These are phyloP conservation scores for Botryotinia convoluta DNA, from an alignment of 2,329 filamentous ascomycete genomes.

Conservation along the genomic window DNA sequence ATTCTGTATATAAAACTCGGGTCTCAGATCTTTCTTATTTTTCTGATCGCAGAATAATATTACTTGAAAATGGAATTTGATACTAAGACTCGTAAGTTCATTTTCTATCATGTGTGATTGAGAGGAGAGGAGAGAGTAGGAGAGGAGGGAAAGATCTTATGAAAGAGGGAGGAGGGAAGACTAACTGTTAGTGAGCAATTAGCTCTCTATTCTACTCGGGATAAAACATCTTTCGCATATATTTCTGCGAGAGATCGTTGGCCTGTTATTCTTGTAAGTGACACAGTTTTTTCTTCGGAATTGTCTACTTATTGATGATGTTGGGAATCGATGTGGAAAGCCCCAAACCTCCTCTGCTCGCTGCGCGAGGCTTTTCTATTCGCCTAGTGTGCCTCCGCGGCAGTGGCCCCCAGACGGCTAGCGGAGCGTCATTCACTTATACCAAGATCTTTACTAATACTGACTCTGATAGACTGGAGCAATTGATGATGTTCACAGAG, in stretches of 20 bases:
- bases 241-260: constrained; percentile 82
- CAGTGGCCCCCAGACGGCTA: background rate
- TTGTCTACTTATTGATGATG: background rate
- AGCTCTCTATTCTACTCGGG: constrained; percentile 77
- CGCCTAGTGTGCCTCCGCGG: background rate
- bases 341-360: background rate
- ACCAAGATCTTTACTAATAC: constrained; percentile 18
- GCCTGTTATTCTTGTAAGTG: constrained; percentile 80
- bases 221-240: constrained; percentile 83
- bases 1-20: background rate
- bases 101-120: background rate
- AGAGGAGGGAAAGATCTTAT: background rate
- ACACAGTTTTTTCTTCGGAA: background rate
- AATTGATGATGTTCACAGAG: constrained; percentile 90
- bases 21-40: background rate
- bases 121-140: background rate
- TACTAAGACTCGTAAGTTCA: constrained; percentile 65
- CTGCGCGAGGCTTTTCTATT: background rate
- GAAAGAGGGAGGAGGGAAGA: background rate
- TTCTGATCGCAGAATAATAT: background rate
- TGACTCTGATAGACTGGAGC: constrained; percentile 67
- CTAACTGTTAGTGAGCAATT: background rate
- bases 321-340: background rate
- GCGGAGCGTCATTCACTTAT: background rate
- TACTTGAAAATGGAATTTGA: constrained; percentile 64